Evolutionary conservation across 2,329 filamentous ascomycete genomes (phyloP), one percentile per base, ranked within the genome.

Genomic region (Colletotrichum australisinense): DNA sequence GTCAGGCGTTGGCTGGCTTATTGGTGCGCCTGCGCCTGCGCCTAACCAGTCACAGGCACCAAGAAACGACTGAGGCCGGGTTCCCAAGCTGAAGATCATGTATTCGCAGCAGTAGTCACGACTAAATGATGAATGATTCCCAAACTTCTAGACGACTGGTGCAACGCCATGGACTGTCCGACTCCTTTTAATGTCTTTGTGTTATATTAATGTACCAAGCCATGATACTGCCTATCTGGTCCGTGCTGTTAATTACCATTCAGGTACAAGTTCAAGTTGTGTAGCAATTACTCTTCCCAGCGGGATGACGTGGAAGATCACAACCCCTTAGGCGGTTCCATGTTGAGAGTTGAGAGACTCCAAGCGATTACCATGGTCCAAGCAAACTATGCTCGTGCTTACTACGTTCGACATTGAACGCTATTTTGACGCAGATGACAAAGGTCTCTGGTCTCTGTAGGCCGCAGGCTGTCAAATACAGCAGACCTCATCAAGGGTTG

Each of bases 1-100:
- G 3, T 91, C 89, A 56, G 90, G 92, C 22, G 89, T 93, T 28
- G 91, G 92, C 0, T 93, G 92, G 92, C 80, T 93, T 59, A 88
- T 93, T 72, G 90, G 90, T 7, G 91, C 91, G 3, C 87, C 86
- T 7, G 91, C 91, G 3, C 87, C 86, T 74, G 84, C 85, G 24
- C 86, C 86, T 72, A 84, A 84, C 24, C 76, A 77, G 12, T 78
- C 79, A 59, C 79, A 78, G 62, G 70, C 72, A 22, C 24, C 28
- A 14, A 76, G 78, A 32, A 80, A 82, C 56, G 77, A 79, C 59
- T 80, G 71, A 71, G 46, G 14, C 12, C 24, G 2, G n/a, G 24
- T 49, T 4, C 32, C 11, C 11, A 1, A 19, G 7, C n/a, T 49
- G 12, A 5, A 28, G 24, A 19, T 22, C 19, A 49, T 49, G 16